Evolutionary conservation across 257 asterid genomes (phyloP), one percentile per base, ranked within the genome.

Genomic region (Solanum clarkiae): DNA sequence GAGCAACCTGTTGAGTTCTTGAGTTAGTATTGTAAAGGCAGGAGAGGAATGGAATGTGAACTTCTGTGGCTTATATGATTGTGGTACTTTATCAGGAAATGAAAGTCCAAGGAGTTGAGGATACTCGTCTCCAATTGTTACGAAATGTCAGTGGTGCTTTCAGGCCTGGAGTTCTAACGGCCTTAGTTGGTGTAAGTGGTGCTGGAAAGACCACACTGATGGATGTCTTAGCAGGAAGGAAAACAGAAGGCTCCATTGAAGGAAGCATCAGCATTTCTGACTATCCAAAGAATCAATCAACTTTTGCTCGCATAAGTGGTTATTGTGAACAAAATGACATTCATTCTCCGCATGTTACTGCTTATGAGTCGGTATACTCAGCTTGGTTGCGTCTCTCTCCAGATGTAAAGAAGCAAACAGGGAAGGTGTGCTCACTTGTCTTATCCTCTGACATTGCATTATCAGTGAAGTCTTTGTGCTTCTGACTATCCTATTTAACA

Each of bases 381-480:
- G 95, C 98, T 9, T 94, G 98, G 98, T 87, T 95, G 87, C 98
- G 98, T 84, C 98, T 95, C 80, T 90, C 98, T 88, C 92, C 98
- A 1, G 95, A 95, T 6, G 92, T 93, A 26, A 65, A 90, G 83
- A 66, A 84, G 87, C 89, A 88, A 86, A 91, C 92, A 57, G 86
- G 94, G 45, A 88, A 91, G 93, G 98, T 92, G 85, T 4, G 80
- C 24, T 12, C 44, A 80, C 86, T 84, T 47, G 7, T 40, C 10
- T 74, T 74, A 49, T 69, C 51, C 51, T 9, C 22, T 69, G 45
- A 36, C 15, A 69, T 69, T 69, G 77, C 17, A 36, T 69, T 36
- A 36, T 32, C 26, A 32, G 24, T 69, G 77, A 69, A 69, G 77
- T 69, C 82, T 49, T 24, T 75, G 62, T 24, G 45, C 15, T 49